Conservation (phyloP, 208 protist genomes). For the Crithidia bombi region DNA sequence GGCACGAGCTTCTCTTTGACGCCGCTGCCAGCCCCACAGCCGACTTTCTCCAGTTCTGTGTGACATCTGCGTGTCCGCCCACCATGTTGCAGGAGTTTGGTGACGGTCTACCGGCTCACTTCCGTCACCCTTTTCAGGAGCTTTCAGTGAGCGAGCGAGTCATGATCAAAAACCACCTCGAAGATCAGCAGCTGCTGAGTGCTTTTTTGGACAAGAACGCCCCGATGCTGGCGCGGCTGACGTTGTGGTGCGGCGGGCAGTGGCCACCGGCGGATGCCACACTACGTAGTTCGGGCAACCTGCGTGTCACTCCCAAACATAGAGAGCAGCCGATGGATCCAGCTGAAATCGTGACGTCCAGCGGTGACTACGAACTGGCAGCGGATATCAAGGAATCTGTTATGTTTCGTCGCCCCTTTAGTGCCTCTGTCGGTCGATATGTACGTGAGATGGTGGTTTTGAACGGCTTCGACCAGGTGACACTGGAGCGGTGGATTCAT, state of each 20-base stretch:
- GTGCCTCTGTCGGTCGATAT: conserved; percentile 52
- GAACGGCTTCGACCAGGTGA: conserved; percentile 31
- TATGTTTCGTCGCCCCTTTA: conserved; percentile 46
- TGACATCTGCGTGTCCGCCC: neutral
- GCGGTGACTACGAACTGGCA: conserved; percentile 4
- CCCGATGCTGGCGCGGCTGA: conserved; percentile 42
- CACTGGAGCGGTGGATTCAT: conserved; percentile 51
- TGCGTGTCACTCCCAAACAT: neutral
- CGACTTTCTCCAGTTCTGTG: conserved; percentile 26
- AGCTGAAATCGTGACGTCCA: too few relatives aligned
- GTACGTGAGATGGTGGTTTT: conserved; percentile 54
- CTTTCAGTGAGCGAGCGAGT: conserved; percentile 18
- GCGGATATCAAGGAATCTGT: conserved; percentile 37
- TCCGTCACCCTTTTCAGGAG: conserved; percentile 10
- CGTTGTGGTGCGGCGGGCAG: conserved; percentile 36
- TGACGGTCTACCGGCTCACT: conserved; percentile 5
- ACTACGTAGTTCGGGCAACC: neutral
- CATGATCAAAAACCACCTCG: conserved; percentile 17
- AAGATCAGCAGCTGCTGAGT: conserved; percentile 9
- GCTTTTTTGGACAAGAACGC: conserved; percentile 53
- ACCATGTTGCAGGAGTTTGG: conserved; percentile 16
- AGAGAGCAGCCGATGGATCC: neutral
- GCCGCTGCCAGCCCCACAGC: conserved; percentile 34
- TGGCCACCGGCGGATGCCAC: conserved; percentile 11
- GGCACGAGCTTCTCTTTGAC: conserved; percentile 48